phyloP scores from a whole-genome alignment of 805 yeast species.

The Metschnikowia dekortorum region DNA sequence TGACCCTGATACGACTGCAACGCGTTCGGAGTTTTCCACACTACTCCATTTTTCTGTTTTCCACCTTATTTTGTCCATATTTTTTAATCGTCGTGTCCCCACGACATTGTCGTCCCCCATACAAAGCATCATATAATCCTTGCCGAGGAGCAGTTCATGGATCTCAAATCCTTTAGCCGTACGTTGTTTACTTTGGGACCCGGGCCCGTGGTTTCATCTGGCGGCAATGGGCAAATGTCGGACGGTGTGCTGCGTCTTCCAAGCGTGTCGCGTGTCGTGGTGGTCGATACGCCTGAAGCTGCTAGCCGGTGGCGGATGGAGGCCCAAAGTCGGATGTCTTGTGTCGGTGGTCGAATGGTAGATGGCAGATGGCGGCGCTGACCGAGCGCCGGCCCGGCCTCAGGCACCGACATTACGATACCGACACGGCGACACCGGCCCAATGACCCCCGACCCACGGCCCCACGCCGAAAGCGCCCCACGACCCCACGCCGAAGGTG shows the following conservation, averaged over 20 bases:
- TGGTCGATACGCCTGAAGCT: too few species aligned
- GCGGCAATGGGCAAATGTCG: neutral
- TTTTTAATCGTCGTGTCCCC: neutral
- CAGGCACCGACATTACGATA: too few species aligned
- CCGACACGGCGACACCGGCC: too few species aligned
- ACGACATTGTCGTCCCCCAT: neutral
- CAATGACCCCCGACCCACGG: too few species aligned
- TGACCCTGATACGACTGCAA: neutral
- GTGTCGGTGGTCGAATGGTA: neutral
- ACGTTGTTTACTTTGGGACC: neutral
- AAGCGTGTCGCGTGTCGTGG: neutral
- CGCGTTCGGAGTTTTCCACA: neutral
- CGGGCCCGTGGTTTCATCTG: neutral
- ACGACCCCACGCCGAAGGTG: too few species aligned
- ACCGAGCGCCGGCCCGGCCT: too few species aligned
- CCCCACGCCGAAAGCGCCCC: too few species aligned
- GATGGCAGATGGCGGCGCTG: too few species aligned
- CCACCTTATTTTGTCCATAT: neutral
- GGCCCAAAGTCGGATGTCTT: neutral
- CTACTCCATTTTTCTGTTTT: neutral
- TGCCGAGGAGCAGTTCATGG: slow-evolving; percentile 3
- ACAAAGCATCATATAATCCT: neutral
- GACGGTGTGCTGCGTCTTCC: neutral
- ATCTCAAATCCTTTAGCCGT: neutral
- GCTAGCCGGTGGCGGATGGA: too few species aligned